These are phyloP conservation scores for Neofusicoccum cordaticola DNA, from an alignment of 2,329 filamentous ascomycete genomes.

Conservation along the genomic window DNA sequence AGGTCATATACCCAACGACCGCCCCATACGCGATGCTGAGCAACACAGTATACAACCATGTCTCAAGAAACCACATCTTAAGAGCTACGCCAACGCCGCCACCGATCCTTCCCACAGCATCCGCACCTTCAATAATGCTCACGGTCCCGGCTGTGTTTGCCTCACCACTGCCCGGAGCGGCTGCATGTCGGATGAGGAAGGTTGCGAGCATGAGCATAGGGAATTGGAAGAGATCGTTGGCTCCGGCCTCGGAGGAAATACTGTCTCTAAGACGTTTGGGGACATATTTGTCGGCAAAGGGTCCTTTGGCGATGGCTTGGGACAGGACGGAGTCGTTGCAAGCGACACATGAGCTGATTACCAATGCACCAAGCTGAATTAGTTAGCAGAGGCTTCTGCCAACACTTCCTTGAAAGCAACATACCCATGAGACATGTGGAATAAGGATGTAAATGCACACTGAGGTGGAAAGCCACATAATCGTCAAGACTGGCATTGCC, in stretches of 20 bases:
- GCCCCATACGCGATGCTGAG: slow-evolving; percentile 54
- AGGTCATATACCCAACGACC: slow-evolving; percentile 49
- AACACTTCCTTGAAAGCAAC: neutral
- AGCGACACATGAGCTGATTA: slow-evolving; percentile 60
- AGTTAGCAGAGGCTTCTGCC: neutral
- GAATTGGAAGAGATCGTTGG: slow-evolving; percentile 62
- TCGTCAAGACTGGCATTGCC: slow-evolving; percentile 59
- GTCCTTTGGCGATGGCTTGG: slow-evolving; percentile 61
- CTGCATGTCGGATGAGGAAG: slow-evolving; percentile 56
- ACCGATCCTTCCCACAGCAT: neutral
- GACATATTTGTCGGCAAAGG: slow-evolving; percentile 62
- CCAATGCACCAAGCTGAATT: slow-evolving; percentile 50
- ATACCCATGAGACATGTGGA: slow-evolving; percentile 51
- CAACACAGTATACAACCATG: slow-evolving; percentile 58
- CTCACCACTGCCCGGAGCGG: slow-evolving; percentile 32
- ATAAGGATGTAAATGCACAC: slow-evolving; percentile 55
- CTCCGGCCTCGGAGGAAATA: slow-evolving; percentile 61
- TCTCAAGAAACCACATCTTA: slow-evolving; percentile 59
- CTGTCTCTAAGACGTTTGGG: slow-evolving; percentile 57
- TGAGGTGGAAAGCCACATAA: slow-evolving; percentile 61
- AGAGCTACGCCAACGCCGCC: slow-evolving; percentile 50
- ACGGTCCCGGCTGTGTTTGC: slow-evolving; percentile 51
- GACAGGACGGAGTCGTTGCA: slow-evolving; percentile 63
- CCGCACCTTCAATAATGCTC: neutral
- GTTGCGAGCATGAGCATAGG: slow-evolving; percentile 60